These are phyloP conservation scores for Trebouxia sp. DNA, from an alignment of 139 green algal species.

Conservation along the genomic window DNA sequence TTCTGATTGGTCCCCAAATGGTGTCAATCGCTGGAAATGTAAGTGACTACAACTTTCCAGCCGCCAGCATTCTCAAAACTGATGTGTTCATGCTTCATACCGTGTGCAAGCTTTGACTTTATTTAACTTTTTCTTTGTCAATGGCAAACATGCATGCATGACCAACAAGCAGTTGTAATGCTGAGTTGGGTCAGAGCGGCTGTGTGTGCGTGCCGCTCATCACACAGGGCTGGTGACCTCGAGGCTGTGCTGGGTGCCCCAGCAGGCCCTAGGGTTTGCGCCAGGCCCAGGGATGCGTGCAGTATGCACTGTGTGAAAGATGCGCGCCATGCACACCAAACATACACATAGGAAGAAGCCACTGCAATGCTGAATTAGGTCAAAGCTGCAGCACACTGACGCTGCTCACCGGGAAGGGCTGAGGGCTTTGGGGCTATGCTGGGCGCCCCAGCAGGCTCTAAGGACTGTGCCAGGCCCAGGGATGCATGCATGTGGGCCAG, in stretches of 20 bases:
- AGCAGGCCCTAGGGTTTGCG: neutral
- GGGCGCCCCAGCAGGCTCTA: neutral
- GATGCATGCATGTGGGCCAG: conserved; percentile 26
- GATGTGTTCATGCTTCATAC: neutral
- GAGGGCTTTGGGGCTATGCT: neutral
- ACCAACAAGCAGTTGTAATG: too few species aligned
- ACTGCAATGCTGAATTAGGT: too few species aligned
- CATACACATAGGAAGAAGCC: too few species aligned
- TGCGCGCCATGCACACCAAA: too few species aligned
- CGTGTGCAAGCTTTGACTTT: too few species aligned
- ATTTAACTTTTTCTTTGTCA: too few species aligned
- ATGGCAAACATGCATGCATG: too few species aligned
- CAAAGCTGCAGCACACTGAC: too few species aligned
- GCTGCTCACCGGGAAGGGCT: neutral
- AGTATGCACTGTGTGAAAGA: neutral
- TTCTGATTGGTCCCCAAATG: neutral
- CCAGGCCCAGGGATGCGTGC: conserved; percentile 25
- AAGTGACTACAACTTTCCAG: neutral
- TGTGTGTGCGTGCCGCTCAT: neutral
- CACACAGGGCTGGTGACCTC: neutral
- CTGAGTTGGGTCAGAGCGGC: too few species aligned
- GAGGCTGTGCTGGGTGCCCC: neutral
- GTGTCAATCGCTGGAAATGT: neutral
- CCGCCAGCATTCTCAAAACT: neutral
- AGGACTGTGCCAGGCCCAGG: conserved; percentile 4